Evolutionary conservation across 73 alveolate species (phyloP).

Genomic region (Symbiodinium natans): DNA sequence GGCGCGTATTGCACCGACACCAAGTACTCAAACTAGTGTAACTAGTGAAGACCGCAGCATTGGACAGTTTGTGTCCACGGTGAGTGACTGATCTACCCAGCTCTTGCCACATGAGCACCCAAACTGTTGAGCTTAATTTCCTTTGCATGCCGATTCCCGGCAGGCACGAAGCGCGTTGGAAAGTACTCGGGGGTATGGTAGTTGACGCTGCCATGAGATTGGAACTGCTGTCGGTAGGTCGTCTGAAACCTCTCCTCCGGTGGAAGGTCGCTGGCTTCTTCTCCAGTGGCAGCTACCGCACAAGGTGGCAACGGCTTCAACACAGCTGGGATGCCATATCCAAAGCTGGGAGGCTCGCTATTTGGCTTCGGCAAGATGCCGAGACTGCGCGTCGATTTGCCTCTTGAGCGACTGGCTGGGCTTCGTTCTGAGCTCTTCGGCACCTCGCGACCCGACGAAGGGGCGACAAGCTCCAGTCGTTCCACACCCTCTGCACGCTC

Average conservation of each 20-base stretch:
- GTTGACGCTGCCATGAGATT: neutral
- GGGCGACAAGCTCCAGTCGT: neutral
- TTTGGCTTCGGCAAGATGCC: constrained; percentile 35
- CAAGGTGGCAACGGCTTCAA: constrained; percentile 92
- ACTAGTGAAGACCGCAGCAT: too few relatives aligned
- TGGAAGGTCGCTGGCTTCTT: constrained; percentile 39
- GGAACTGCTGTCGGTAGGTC: constrained; percentile 45
- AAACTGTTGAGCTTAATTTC: constrained; percentile 45
- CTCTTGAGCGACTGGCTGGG: neutral
- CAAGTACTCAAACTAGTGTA: too few relatives aligned
- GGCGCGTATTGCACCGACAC: neutral
- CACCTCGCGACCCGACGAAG: neutral
- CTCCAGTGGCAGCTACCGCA: constrained; percentile 35
- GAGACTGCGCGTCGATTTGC: neutral
- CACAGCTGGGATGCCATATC: constrained; percentile 82
- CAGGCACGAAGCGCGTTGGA: constrained; percentile 79
- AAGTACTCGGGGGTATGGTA: constrained; percentile 63
- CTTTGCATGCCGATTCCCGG: constrained; percentile 80
- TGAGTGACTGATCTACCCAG: too few relatives aligned
- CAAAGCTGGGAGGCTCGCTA: constrained; percentile 73
- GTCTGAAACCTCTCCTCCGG: constrained; percentile 73
- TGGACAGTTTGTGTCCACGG: too few relatives aligned
- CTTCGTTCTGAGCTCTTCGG: neutral
- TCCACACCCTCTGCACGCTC: neutral
- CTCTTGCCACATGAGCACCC: constrained; percentile 87